Percentiles rank a stretch among this genome's conserved stretches.
Conservation (phyloP, 495 filamentous ascomycete genomes). For the Talaromyces nanjingensis region DNA sequence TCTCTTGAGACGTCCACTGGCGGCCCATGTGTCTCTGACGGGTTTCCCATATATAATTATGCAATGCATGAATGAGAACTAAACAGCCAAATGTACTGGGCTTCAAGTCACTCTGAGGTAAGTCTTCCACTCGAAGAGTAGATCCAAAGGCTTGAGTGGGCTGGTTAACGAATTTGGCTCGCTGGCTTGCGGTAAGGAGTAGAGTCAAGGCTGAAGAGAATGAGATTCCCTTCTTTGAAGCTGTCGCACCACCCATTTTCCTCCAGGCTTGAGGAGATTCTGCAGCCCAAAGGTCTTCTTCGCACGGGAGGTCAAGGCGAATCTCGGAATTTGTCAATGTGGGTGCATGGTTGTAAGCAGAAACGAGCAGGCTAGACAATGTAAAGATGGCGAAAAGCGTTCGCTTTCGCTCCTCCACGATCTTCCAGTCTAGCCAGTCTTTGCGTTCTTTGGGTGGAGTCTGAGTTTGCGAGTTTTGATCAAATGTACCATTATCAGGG, state of each 20-base stretch:
- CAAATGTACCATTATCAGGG: background rate
- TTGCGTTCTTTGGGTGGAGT: constrained; percentile 59
- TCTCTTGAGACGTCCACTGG: constrained; percentile 86
- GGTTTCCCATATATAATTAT: constrained; percentile 99
- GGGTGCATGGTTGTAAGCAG: constrained; percentile 87
- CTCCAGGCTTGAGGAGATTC: constrained; percentile 74
- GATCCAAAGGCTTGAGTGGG: constrained; percentile 37
- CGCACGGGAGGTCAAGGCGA: constrained; percentile 81
- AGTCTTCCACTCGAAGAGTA: constrained; percentile 20
- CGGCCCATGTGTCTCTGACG: constrained; percentile 84
- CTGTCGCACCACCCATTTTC: constrained; percentile 61
- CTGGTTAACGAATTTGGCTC: constrained; percentile 50
- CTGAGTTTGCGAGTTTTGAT: constrained; percentile 22
- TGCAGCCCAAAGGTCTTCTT: constrained; percentile 86
- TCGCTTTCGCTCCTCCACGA: constrained; percentile 84
- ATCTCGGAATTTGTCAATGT: constrained; percentile 94
- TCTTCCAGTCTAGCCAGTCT: constrained; percentile 87
- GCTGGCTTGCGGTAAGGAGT: constrained; percentile 73
- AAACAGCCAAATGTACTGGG: constrained; percentile 94
- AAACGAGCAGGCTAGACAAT: constrained; percentile 83
- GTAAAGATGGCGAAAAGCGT: constrained; percentile 90
- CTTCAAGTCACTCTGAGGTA: constrained; percentile 59
- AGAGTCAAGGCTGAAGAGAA: constrained; percentile 74
- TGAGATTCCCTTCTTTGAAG: constrained; percentile 56
- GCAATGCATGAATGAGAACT: constrained; percentile 87